A percentile compares a stretch with the other conserved stretches of the same genome.
Evolutionary conservation across 2,329 filamentous ascomycete genomes (phyloP).

Genomic region (Diplocarpon rosae): DNA sequence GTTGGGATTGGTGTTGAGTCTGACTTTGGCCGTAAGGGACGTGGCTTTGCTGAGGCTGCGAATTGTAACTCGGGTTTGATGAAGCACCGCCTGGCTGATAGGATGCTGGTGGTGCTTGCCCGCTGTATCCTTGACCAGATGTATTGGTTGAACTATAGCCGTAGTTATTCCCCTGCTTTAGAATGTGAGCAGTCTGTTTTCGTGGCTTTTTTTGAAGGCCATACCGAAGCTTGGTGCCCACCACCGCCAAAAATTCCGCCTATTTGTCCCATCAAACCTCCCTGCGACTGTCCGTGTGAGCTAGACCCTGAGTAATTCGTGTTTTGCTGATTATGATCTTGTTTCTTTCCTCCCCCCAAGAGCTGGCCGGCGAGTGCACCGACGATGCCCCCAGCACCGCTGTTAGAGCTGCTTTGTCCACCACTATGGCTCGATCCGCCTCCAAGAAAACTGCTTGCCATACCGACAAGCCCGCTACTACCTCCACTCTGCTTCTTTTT

Average conservation of each 20-base stretch:
- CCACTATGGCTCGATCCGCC: slow-evolving; percentile 19
- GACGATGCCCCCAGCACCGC: slow-evolving; percentile 27
- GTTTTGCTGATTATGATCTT: slow-evolving; percentile 24
- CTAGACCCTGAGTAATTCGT: slow-evolving; percentile 32
- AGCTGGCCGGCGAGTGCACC: slow-evolving; percentile 39
- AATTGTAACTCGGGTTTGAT: slow-evolving; percentile 7
- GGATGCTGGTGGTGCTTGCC: slow-evolving; percentile 49
- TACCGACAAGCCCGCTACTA: slow-evolving; percentile 22
- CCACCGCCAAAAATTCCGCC: slow-evolving; percentile 24
- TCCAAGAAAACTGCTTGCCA: slow-evolving; percentile 29
- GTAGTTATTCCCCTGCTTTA: slow-evolving; percentile 39
- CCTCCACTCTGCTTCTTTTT: slow-evolving; percentile 20
- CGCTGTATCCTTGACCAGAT: slow-evolving; percentile 44
- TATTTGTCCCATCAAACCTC: slow-evolving; percentile 23
- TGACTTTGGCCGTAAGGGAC: slow-evolving; percentile 5
- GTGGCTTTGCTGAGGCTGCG: slow-evolving; percentile 6
- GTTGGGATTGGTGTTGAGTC: slow-evolving; percentile 6
- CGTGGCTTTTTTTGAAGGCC: background rate
- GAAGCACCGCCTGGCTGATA: slow-evolving; percentile 36
- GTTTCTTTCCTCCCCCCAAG: slow-evolving; percentile 38
- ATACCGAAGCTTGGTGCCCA: slow-evolving; percentile 15
- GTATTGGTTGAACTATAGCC: slow-evolving; percentile 45
- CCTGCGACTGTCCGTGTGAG: slow-evolving; percentile 22
- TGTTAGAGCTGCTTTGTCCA: slow-evolving; percentile 7
- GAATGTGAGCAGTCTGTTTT: background rate